phyloP scores from a whole-genome alignment of 495 filamentous ascomycete genomes.

The Achaetomiella virescens region DNA sequence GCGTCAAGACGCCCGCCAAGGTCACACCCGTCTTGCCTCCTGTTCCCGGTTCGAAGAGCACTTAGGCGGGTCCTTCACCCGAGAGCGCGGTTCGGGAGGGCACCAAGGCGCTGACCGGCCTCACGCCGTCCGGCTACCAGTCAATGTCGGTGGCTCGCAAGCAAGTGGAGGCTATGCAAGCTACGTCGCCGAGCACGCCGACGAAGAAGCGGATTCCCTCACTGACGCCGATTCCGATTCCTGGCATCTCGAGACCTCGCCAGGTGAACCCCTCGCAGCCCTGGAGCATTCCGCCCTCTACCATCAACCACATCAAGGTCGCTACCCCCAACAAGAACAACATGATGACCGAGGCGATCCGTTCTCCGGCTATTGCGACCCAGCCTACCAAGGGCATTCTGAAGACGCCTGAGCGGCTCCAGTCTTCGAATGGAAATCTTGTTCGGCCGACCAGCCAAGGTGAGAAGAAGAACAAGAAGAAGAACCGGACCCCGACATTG shows the following conservation, averaged over 20 bases:
- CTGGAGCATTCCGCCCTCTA: not conserved
- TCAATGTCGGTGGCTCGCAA: conserved; percentile 14
- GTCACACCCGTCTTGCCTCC: conserved; percentile 37
- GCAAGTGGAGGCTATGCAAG: not conserved
- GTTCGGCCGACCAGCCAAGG: not conserved
- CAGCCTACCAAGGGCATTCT: conserved; percentile 5
- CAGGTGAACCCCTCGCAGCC: not conserved
- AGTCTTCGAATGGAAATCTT: not conserved
- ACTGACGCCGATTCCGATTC: conserved; percentile 4
- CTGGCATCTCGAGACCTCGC: not conserved
- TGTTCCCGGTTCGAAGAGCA: conserved; percentile 29
- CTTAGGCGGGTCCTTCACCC: conserved; percentile 18
- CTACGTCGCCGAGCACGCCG: not conserved
- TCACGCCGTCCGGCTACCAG: not conserved
- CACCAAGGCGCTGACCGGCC: not conserved
- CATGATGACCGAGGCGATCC: too few relatives aligned
- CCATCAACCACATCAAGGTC: not conserved
- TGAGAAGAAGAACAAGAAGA: not conserved
- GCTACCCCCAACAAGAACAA: not conserved
- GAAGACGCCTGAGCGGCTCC: conserved; percentile 4
- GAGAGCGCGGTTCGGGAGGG: not conserved
- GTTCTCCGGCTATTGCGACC: not conserved
- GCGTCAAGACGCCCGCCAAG: conserved; percentile 18
- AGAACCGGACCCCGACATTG: not conserved
- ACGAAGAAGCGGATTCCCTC: not conserved